phyloP scores from a whole-genome alignment of 2,329 filamentous ascomycete genomes.

The Trematosphaeria pertusa region DNA sequence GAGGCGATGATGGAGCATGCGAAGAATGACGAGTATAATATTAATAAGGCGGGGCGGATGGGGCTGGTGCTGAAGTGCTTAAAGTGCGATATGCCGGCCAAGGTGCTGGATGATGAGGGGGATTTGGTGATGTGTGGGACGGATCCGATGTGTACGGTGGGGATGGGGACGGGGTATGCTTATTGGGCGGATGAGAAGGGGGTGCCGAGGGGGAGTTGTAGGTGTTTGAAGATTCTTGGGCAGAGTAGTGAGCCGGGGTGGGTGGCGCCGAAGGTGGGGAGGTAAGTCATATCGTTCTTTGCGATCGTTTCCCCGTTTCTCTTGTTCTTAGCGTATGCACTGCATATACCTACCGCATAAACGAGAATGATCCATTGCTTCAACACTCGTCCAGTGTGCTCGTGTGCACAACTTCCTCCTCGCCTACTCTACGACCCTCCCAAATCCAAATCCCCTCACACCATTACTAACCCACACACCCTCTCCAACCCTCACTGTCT shows the following conservation, averaged over 20 bases:
- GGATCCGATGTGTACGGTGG: conserved; percentile 11
- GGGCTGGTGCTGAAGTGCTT: conserved; percentile 6
- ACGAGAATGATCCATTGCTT: too few relatives aligned
- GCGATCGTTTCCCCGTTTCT: not conserved
- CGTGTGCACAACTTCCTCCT: too few relatives aligned
- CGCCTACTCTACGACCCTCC: conserved; percentile 37
- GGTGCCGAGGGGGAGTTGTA: conserved; percentile 1
- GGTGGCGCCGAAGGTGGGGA: not conserved
- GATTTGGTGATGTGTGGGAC: conserved; percentile 21
- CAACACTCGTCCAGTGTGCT: too few relatives aligned
- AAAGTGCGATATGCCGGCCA: conserved; percentile 4
- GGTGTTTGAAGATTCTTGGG: conserved; percentile 10
- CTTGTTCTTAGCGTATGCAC: too few relatives aligned
- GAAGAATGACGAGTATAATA: conserved; percentile 3
- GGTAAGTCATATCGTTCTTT: not conserved
- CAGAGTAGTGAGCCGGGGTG: not conserved
- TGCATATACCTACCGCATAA: too few relatives aligned
- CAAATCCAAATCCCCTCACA: conserved; percentile 72
- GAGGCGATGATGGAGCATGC: not conserved
- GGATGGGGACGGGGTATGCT: conserved; percentile 10
- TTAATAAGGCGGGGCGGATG: conserved; percentile 13
- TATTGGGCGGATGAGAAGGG: conserved; percentile 2
- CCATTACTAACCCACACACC: conserved; percentile 90
- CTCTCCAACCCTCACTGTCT: conserved; percentile 73
- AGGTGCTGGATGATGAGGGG: conserved; percentile 16